Evolutionary conservation across 352 stramenopile genomes (phyloP).

Genomic region (Elongisporangium anandrum): DNA sequence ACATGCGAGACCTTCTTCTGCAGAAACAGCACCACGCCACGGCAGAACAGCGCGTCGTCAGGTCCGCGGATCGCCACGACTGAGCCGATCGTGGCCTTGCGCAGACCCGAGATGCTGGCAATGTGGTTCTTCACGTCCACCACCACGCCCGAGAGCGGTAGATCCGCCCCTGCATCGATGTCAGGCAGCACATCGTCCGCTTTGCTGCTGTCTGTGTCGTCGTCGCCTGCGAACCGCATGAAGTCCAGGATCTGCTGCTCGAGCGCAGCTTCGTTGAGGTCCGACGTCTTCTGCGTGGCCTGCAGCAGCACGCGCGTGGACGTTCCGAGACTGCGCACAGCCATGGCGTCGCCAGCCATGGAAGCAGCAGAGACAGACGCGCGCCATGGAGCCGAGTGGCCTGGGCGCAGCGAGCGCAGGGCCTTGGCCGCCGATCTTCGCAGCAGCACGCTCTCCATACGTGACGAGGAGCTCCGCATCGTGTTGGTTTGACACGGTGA

Average conservation of each 20-base stretch:
- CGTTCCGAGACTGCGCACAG: neutral
- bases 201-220: conserved; percentile 3
- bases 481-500: neutral
- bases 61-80: conserved; percentile 38
- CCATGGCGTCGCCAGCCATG: neutral
- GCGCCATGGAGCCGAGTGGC: neutral
- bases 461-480: neutral
- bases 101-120: conserved; percentile 66
- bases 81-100: conserved; percentile 67
- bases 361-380: neutral
- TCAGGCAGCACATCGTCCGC: conserved; percentile 3
- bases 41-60: conserved; percentile 19
- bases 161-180: conserved; percentile 17
- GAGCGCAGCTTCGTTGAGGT: conserved; percentile 49
- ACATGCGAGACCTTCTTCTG: conserved; percentile 58
- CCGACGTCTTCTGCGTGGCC: conserved; percentile 16
- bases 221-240: conserved; percentile 37
- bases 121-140: conserved; percentile 71
- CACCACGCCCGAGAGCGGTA: conserved; percentile 48
- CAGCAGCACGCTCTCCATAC: neutral
- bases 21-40: conserved; percentile 51
- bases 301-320: neutral
- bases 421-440: neutral
- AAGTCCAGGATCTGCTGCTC: conserved; percentile 73
- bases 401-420: neutral